Evolutionary conservation across 2,329 filamentous ascomycete species (phyloP).

Genomic region (Bipolaris cookei): DNA sequence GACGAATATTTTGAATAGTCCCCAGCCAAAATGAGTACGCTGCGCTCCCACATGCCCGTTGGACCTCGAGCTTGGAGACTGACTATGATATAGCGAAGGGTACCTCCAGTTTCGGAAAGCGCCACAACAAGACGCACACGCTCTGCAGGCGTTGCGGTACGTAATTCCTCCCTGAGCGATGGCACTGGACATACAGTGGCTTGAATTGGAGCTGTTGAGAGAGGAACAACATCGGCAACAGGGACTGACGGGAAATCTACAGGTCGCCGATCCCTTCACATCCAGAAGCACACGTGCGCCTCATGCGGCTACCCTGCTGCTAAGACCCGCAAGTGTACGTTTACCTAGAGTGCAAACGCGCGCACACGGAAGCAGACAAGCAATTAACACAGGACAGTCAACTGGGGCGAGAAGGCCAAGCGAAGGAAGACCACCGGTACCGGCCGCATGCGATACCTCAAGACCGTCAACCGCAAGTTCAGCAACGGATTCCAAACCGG

Average conservation of each 20-base stretch:
- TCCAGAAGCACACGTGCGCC: conserved; percentile 99
- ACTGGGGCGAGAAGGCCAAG: conserved; percentile 99
- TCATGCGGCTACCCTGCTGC: conserved; percentile 96
- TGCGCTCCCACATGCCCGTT: conserved; percentile 32
- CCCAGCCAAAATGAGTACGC: conserved; percentile 67
- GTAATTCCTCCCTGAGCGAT: conserved; percentile 52
- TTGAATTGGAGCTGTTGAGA: conserved; percentile 8
- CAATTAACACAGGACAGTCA: conserved; percentile 67
- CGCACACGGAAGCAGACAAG: conserved; percentile 11
- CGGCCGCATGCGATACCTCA: conserved; percentile 94
- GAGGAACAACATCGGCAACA: conserved; percentile 21
- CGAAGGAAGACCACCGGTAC: conserved; percentile 99
- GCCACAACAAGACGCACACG: conserved; percentile 98
- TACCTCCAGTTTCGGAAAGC: conserved; percentile 75
- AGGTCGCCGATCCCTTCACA: conserved; percentile 97
- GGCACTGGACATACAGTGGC: conserved; percentile 16
- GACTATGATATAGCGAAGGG: conserved; percentile 67
- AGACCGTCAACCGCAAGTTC: conserved; percentile 89
- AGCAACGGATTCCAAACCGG: conserved; percentile 97
- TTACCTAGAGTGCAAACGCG: conserved; percentile 16
- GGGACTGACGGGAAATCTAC: conserved; percentile 40
- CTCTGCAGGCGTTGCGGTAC: conserved; percentile 98
- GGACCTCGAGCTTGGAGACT: conserved; percentile 48
- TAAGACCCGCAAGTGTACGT: conserved; percentile 98
- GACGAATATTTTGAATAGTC: conserved; percentile 39